Percentiles rank a stretch among this genome's conserved stretches.
phyloP scores from a whole-genome alignment of 176 grass and related monocot species.

The Aegilops umbellulata region DNA sequence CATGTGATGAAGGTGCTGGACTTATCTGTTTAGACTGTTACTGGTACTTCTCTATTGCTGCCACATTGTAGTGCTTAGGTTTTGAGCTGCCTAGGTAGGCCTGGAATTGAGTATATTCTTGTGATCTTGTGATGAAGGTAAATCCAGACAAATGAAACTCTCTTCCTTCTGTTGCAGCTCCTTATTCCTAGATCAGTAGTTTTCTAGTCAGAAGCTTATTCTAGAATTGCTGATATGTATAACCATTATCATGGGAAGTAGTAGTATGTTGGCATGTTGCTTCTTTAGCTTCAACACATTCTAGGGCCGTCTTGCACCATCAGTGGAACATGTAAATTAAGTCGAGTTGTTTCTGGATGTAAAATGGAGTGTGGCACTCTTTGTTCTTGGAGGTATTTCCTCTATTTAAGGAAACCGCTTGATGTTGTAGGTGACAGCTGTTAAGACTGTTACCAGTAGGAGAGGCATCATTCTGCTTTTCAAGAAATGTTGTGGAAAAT shows the following conservation, averaged over 20 bases:
- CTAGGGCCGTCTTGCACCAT: background rate
- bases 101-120: background rate
- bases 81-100: background rate
- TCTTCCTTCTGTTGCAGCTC: background rate
- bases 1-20: background rate
- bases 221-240: background rate
- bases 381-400: background rate
- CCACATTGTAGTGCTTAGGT: background rate
- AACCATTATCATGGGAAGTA: background rate
- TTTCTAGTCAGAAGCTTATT: background rate
- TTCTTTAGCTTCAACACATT: background rate
- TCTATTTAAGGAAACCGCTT: background rate
- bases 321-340: background rate
- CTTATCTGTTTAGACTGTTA: background rate
- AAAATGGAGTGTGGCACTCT: background rate
- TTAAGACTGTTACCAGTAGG: background rate
- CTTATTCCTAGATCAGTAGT: background rate
- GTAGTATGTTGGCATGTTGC: too few species aligned
- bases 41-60: background rate
- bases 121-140: conserved; percentile 45
- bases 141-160: background rate
- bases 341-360: background rate
- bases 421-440: background rate
- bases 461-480: background rate
- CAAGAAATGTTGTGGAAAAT: background rate